Conservation (phyloP, 2,329 filamentous ascomycete species). For the Leptosphaerulina australis region DNA sequence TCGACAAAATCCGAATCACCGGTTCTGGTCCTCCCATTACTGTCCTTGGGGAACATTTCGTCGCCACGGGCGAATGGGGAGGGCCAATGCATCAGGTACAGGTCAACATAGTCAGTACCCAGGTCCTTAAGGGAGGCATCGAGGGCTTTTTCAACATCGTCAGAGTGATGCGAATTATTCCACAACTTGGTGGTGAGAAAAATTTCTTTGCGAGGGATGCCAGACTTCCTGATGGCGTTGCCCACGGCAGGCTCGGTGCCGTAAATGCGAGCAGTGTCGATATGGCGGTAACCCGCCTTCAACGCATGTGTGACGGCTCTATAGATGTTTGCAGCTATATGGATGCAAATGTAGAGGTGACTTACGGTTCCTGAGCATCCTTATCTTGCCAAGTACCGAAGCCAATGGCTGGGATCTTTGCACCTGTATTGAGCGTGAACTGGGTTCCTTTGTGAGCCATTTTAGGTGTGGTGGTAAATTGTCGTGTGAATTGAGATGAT, state of each 20-base stretch:
- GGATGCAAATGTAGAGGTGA: not conserved
- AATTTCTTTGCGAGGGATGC: conserved; percentile 48
- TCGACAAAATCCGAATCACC: conserved; percentile 38
- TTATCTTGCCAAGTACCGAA: conserved; percentile 53
- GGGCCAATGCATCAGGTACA: conserved; percentile 81
- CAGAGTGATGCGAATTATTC: conserved; percentile 81
- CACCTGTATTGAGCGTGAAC: conserved; percentile 68
- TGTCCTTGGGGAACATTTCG: conserved; percentile 62
- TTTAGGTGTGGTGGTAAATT: conserved; percentile 25
- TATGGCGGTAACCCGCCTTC: conserved; percentile 39
- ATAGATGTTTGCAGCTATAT: not conserved
- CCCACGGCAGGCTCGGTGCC: conserved; percentile 35
- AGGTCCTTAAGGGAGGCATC: conserved; percentile 76
- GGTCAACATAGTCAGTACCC: conserved; percentile 84
- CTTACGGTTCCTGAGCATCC: conserved; percentile 37
- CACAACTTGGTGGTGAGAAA: conserved; percentile 77
- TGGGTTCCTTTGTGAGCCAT: conserved; percentile 47
- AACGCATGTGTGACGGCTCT: conserved; percentile 49
- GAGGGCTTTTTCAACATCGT: conserved; percentile 71
- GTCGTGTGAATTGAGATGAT: conserved; percentile 25
- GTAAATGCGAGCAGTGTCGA: conserved; percentile 39
- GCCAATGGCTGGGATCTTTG: conserved; percentile 75
- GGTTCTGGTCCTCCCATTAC: conserved; percentile 27
- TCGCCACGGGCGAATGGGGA: conserved; percentile 76
- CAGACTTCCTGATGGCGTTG: conserved; percentile 40